These are phyloP conservation scores for Nothophaeocryptopus gaeumannii DNA, from an alignment of 2,329 filamentous ascomycete species.

Conservation along the genomic window DNA sequence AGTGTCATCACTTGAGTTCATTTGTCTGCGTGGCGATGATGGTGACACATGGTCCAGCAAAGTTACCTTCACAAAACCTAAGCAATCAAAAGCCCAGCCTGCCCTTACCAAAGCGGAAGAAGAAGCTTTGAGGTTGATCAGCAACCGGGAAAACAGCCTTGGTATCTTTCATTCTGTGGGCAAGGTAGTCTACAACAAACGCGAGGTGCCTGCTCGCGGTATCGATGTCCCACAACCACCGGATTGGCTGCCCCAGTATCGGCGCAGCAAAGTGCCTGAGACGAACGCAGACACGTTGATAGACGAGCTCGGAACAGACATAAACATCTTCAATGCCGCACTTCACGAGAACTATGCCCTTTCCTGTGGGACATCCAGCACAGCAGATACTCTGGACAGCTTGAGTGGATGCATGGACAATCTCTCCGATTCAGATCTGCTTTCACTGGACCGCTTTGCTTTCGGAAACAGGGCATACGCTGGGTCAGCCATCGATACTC, in stretches of 20 bases:
- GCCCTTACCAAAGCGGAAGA: constrained; percentile 73
- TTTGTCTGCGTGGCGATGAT: constrained; percentile 79
- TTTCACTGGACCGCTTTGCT: constrained; percentile 71
- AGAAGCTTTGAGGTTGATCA: constrained; percentile 76
- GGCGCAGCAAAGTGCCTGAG: constrained; percentile 45
- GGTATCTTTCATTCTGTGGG: constrained; percentile 96
- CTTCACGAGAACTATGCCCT: constrained; percentile 90
- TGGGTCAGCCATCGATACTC: constrained; percentile 61
- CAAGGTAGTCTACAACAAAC: constrained; percentile 95
- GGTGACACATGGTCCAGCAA: constrained; percentile 72
- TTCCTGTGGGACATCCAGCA: constrained; percentile 68
- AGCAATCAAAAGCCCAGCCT: constrained; percentile 57
- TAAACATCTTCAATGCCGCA: constrained; percentile 81
- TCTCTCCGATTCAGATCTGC: constrained; percentile 82
- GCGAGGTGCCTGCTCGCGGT: constrained; percentile 55
- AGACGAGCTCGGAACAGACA: constrained; percentile 90
- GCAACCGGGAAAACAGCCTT: constrained; percentile 81
- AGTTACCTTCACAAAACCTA: constrained; percentile 67
- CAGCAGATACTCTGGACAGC: constrained; percentile 66
- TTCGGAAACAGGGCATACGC: constrained; percentile 52
- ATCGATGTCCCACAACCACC: constrained; percentile 43
- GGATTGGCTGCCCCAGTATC: constrained; percentile 45
- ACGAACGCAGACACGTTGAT: constrained; percentile 66
- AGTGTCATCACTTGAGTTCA: constrained; percentile 86
- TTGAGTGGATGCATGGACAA: constrained; percentile 82